phyloP scores from a whole-genome alignment of 768 basidiomycete genomes.

The Strobilomyces confusus region DNA sequence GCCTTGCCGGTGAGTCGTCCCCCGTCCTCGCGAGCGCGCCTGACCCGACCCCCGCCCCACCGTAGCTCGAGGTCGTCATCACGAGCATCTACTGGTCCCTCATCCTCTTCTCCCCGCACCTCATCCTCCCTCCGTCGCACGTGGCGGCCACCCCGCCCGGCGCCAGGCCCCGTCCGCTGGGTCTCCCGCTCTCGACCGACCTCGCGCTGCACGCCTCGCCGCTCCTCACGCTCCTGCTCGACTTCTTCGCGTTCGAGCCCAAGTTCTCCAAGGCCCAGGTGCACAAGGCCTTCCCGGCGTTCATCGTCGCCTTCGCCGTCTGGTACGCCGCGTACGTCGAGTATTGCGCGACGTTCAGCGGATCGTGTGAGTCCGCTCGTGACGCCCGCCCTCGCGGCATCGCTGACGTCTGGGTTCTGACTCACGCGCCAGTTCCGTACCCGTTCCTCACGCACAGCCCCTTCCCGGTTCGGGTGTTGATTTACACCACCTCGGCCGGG shows the following conservation, averaged over 20 bases:
- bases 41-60: background rate
- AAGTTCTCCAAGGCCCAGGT: slow-evolving; percentile 40
- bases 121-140: slow-evolving; percentile 37
- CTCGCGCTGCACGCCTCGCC: slow-evolving; percentile 66
- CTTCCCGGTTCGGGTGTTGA: slow-evolving; percentile 46
- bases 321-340: slow-evolving; percentile 69
- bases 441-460: slow-evolving; percentile 71
- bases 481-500: slow-evolving; percentile 52
- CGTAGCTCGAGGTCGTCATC: slow-evolving; percentile 31
- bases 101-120: slow-evolving; percentile 46
- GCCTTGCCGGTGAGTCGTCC: slow-evolving; percentile 54
- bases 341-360: slow-evolving; percentile 58
- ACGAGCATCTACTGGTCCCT: slow-evolving; percentile 69
- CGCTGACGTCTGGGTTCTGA: background rate
- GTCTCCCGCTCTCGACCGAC: slow-evolving; percentile 52
- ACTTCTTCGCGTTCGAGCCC: slow-evolving; percentile 65
- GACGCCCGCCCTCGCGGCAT: background rate
- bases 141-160: background rate
- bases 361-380: slow-evolving; percentile 45
- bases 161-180: slow-evolving; percentile 10
- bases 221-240: slow-evolving; percentile 50
- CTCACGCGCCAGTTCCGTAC: slow-evolving; percentile 67
- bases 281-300: slow-evolving; percentile 14
- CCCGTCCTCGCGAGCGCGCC: background rate
- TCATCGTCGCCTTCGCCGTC: slow-evolving; percentile 25